Evolutionary conservation across 176 grass and related monocot genomes (phyloP).

Genomic region (Triticum dicoccoides): DNA sequence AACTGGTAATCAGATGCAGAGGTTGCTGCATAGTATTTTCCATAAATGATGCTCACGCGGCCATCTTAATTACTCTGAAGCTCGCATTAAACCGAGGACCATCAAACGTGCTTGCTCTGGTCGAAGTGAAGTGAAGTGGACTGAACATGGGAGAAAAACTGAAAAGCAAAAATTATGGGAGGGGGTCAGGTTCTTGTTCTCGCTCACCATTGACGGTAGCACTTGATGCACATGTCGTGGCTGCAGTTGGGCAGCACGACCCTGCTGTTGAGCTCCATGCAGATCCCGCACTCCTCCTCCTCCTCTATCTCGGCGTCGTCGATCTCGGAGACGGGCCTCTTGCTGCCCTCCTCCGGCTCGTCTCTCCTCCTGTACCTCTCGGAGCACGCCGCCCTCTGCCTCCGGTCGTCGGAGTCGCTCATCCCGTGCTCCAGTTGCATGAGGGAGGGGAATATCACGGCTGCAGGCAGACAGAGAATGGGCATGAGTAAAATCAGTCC

Average conservation of each 20-base stretch:
- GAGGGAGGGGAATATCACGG: slow-evolving; percentile 89
- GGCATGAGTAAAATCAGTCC: too few relatives aligned
- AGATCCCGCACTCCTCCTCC: slow-evolving; percentile 92
- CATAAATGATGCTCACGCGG: neutral
- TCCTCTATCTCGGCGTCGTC: slow-evolving; percentile 68
- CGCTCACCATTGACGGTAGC: slow-evolving; percentile 73
- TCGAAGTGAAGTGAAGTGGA: too few relatives aligned
- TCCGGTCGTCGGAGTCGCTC: slow-evolving; percentile 69
- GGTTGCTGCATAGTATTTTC: neutral
- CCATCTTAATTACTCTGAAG: neutral
- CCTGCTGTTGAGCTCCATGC: slow-evolving; percentile 89
- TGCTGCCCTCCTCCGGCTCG: slow-evolving; percentile 40
- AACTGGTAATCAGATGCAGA: neutral
- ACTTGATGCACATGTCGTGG: slow-evolving; percentile 88
- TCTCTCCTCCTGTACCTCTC: slow-evolving; percentile 67
- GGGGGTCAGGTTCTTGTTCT: neutral
- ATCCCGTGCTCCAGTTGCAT: slow-evolving; percentile 83
- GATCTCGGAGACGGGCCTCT: slow-evolving; percentile 52
- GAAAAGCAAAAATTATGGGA: too few relatives aligned
- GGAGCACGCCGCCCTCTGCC: slow-evolving; percentile 55
- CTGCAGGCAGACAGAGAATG: slow-evolving; percentile 16
- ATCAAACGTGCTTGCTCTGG: neutral
- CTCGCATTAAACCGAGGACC: neutral
- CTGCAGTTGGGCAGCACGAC: slow-evolving; percentile 85
- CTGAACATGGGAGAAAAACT: too few relatives aligned